Base-by-base conservation (phyloP, 1,284 basidiomycete genomes). In the Ceratobasidium sp. region DNA sequence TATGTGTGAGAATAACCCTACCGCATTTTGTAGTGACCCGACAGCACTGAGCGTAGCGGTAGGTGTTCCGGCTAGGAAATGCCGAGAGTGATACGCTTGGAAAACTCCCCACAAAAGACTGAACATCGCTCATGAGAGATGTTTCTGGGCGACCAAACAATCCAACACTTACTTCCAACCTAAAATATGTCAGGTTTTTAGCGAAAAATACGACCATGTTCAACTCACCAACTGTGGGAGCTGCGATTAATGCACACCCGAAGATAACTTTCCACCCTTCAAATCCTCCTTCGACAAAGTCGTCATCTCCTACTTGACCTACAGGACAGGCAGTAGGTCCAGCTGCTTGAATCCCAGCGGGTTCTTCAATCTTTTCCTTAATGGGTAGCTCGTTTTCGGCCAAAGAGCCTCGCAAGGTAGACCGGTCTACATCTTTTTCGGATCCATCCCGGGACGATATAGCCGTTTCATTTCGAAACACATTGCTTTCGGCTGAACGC, bases 81-180 rank as follows among this genome's bases (percentile, higher is more conserved):
- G 57, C 5, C 46, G 32, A 32, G 55, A 70, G 55, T 75, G 74
- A 39, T 72, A 75, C 12, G 61, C 46, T 60, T 75, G 74, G 48
- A 76, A 76, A 3, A 76, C 75, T n/a, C 75, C 75, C 73, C 74
- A 76, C 23, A 69, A 36, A 2, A 76, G 55, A 30, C 61, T 72
- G 34, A n/a, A 32, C 28, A 30, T 26, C 16, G 30, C 4, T 14
- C 26, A 32, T 43, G 8, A 48, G 43, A n/a, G 41, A 12, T 21
- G 23, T 28, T n/a, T 10, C 10, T 28, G 30, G 26, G 23, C 21
- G 14, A 14, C 8, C 46, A 1, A n/a, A 12, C 10, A 9, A 32
- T 16, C 30, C 26, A 28, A 14, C 30, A 46, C 59, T 32, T 28
- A 61, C 59, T 61, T 61, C 59, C 59, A 61, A 32, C 59, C 59